phyloP scores from a whole-genome alignment of 495 filamentous ascomycete genomes.

The Podospora pseudocomata region DNA sequence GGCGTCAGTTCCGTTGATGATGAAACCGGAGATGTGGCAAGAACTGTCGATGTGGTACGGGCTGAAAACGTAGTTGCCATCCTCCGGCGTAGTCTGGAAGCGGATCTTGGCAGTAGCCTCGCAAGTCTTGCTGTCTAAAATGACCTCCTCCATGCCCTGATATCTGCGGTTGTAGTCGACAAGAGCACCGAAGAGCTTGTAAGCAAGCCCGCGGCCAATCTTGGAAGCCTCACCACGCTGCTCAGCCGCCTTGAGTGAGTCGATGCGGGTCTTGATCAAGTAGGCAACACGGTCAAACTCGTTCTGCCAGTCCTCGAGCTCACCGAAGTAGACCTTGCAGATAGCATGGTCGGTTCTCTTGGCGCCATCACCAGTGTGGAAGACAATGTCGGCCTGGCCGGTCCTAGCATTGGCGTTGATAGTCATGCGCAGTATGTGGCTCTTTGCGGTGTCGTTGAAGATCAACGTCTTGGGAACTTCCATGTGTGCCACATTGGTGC shows the following conservation, averaged over 20 bases:
- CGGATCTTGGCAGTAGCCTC: slow-evolving; percentile 69
- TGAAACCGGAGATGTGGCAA: slow-evolving; percentile 69
- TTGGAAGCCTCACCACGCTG: slow-evolving; percentile 52
- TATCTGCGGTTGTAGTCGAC: slow-evolving; percentile 68
- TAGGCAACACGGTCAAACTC: slow-evolving; percentile 56
- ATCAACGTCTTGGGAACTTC: slow-evolving; percentile 69
- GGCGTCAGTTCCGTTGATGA: slow-evolving; percentile 72
- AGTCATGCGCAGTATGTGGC: slow-evolving; percentile 46
- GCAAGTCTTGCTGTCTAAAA: slow-evolving; percentile 64
- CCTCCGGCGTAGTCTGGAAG: slow-evolving; percentile 57
- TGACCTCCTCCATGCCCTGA: slow-evolving; percentile 71
- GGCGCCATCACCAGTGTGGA: slow-evolving; percentile 42
- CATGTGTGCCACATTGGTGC: slow-evolving; percentile 61
- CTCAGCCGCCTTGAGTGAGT: slow-evolving; percentile 49
- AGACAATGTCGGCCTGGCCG: slow-evolving; percentile 39
- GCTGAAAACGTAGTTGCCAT: slow-evolving; percentile 61
- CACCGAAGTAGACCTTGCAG: slow-evolving; percentile 49
- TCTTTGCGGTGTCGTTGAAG: slow-evolving; percentile 51
- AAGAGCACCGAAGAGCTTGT: slow-evolving; percentile 69
- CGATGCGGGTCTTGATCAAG: slow-evolving; percentile 53
- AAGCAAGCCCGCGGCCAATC: slow-evolving; percentile 67
- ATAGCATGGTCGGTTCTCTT: slow-evolving; percentile 47
- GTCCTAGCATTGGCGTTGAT: slow-evolving; percentile 39
- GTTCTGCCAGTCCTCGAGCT: slow-evolving; percentile 44
- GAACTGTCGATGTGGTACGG: slow-evolving; percentile 73